Evolutionary conservation across 2,329 filamentous ascomycete genomes (phyloP), one percentile per base, ranked within the genome.

Genomic region (Aspergillus texensis): DNA sequence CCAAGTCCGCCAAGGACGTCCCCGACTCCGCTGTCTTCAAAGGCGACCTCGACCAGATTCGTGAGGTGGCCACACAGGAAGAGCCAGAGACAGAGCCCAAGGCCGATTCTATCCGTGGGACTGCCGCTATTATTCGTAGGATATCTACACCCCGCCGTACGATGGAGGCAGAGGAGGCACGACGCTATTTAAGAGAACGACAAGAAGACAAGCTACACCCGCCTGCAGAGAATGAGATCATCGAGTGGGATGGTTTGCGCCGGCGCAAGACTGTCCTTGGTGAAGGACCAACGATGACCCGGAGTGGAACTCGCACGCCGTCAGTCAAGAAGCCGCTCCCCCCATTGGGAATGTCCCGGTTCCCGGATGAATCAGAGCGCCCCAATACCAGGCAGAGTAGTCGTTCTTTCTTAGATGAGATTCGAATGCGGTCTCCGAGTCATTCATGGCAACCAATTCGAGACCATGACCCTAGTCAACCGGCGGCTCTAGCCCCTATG

Each of bases 11-110:
- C 71, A 99, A 98, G 75, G 94, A 99, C 73, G 94, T 99, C 0
- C 95, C 95, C 8, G 95, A 98, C 75, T 85, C 93, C 0, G 93
- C 94, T 36, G 89, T 99, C 45, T 97, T 99, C 82, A 89, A 89
- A 61, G 95, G 94, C 52, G 93, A 98, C 73, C 85, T 99, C 58
- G 91, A 98, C 72, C 94, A 99, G 82, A 91, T 98, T 60, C 92
- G 95, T 36, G 96, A 94, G 34, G 95, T 98, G 66, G 94, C 92
- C 54, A 92, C 97, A 72, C 93, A 97, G 74, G 93, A 96, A 75
- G 93, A 98, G 75, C 91, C 94, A n/a, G 95, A 99, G 78, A 91
- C 91, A 16, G 95, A 99, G 72, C 95, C 95, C 59, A 96, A 97
- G 75, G 95, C 95, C 16, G 95, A 99, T 77, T 93, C 95, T 11